phyloP scores from a whole-genome alignment of 371 early-diverging fungal species.

The Blastocladiella emersonii region DNA sequence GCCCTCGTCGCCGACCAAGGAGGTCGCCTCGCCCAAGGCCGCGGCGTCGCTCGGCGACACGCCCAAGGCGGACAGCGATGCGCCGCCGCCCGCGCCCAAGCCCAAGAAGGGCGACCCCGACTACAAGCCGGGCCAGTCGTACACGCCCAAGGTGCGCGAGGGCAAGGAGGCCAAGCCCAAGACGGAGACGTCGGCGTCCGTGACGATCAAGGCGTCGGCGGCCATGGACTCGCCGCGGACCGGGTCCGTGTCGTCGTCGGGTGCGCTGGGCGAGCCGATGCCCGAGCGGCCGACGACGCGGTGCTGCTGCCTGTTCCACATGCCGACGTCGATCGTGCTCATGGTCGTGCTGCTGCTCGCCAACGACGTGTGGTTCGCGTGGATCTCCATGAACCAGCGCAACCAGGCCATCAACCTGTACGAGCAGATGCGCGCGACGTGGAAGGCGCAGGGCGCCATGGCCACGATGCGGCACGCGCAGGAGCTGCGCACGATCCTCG shows the following conservation, averaged over 20 bases:
- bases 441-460: background rate
- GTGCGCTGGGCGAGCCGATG: background rate
- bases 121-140: no score
- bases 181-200: background rate
- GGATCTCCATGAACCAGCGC: background rate
- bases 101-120: background rate
- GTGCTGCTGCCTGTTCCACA: conserved; percentile 1
- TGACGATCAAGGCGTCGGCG: background rate
- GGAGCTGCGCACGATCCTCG: background rate
- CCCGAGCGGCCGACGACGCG: background rate
- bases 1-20: background rate
- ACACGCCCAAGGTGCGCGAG: no score
- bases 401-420: background rate
- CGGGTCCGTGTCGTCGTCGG: no score
- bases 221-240: background rate
- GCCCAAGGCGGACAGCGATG: no score
- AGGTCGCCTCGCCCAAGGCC: background rate
- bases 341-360: conserved; percentile 2
- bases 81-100: background rate
- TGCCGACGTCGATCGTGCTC: conserved; percentile 5
- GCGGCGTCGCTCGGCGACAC: background rate
- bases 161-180: no score
- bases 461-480: background rate
- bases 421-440: background rate
- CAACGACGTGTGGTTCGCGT: conserved; percentile 1